A percentile compares a stretch with the other conserved stretches of the same genome.
Evolutionary conservation across 768 basidiomycete species (phyloP).

Genomic region (Kwoniella sp.): DNA sequence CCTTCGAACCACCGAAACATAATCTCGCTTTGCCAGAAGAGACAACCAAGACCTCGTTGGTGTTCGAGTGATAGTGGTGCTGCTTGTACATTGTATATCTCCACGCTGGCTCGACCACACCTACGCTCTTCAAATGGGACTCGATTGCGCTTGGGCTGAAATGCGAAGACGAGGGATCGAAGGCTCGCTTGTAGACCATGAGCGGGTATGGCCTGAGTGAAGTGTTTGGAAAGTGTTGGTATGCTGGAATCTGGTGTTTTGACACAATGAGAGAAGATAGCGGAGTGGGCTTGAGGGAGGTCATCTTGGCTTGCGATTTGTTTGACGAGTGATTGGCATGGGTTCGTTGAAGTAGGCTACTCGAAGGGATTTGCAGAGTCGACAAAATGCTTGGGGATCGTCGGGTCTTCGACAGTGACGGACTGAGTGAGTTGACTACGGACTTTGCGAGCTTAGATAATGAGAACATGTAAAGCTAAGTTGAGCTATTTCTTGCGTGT

Average conservation of each 20-base stretch:
- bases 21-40: conserved; percentile 54
- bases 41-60: conserved; percentile 59
- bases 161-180: conserved; percentile 5
- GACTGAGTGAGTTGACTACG: no score
- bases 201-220: conserved; percentile 56
- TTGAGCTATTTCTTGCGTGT: no score
- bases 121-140: conserved; percentile 54
- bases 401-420: no score
- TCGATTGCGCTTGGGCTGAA: conserved; percentile 45
- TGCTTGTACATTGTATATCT: conserved; percentile 59
- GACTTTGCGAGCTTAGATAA: no score
- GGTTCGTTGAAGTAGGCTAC: no score
- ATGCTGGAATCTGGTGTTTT: conserved; percentile 54
- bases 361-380: no score
- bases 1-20: conserved; percentile 58
- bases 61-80: conserved; percentile 60
- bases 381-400: no score
- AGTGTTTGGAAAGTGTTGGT: conserved; percentile 57
- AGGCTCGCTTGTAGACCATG: conserved; percentile 55
- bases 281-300: conserved; percentile 21
- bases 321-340: neutral
- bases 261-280: conserved; percentile 36
- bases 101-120: conserved; percentile 58
- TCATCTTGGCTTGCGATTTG: neutral
- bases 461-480: no score